Evolutionary conservation across 768 basidiomycete genomes (phyloP).

Genomic region (Auricularia heimuer): DNA sequence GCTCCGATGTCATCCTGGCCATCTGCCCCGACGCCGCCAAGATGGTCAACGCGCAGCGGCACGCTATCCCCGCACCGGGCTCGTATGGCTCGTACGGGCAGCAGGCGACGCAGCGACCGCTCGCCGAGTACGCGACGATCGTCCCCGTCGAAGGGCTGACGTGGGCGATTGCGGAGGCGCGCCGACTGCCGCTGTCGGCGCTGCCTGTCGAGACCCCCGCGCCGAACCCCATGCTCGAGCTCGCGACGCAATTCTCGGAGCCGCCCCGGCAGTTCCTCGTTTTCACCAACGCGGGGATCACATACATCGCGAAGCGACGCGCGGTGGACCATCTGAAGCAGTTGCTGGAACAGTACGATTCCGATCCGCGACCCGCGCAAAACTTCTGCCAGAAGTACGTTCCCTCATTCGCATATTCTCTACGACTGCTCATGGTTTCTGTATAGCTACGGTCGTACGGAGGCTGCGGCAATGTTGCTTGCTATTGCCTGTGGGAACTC

Average conservation of each 20-base stretch:
- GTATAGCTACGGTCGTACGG: slow-evolving; percentile 77
- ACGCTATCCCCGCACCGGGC: slow-evolving; percentile 32
- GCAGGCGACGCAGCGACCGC: slow-evolving; percentile 37
- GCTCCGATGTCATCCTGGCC: slow-evolving; percentile 66
- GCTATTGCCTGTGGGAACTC: slow-evolving; percentile 79
- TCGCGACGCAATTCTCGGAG: slow-evolving; percentile 73
- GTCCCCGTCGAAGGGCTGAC: slow-evolving; percentile 74
- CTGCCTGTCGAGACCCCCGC: slow-evolving; percentile 27
- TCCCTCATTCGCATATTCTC: not conserved
- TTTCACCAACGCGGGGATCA: slow-evolving; percentile 77
- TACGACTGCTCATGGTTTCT: not conserved
- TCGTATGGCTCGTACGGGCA: slow-evolving; percentile 29
- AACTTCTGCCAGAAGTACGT: not conserved
- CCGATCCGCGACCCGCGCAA: slow-evolving; percentile 27
- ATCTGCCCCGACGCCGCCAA: slow-evolving; percentile 65
- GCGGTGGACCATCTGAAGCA: slow-evolving; percentile 78
- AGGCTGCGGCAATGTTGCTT: slow-evolving; percentile 86
- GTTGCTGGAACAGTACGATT: slow-evolving; percentile 72
- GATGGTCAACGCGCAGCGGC: slow-evolving; percentile 31
- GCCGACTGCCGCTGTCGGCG: slow-evolving; percentile 32
- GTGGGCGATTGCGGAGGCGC: slow-evolving; percentile 61
- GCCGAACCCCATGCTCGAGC: slow-evolving; percentile 62
- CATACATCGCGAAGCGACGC: slow-evolving; percentile 69
- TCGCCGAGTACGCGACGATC: slow-evolving; percentile 69
- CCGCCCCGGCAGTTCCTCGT: slow-evolving; percentile 74